Evolutionary conservation across 139 green algal species (phyloP).

Genomic region (Chlamydomonas schloesseri): DNA sequence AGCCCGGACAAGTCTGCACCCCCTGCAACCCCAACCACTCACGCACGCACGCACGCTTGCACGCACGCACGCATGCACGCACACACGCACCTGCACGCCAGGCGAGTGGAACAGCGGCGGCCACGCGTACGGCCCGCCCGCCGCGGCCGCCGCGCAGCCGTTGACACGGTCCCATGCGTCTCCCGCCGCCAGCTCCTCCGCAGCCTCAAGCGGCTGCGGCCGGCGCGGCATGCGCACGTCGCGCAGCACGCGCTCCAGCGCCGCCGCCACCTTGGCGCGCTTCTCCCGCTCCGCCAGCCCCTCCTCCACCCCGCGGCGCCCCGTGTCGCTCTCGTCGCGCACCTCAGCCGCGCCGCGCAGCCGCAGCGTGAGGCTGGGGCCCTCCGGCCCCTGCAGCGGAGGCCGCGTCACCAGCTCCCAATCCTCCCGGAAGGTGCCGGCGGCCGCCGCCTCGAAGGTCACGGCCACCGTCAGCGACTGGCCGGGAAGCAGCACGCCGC

Average conservation of each 20-base stretch:
- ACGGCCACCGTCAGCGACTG: conserved; percentile 35
- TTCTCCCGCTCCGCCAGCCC: conserved; percentile 24
- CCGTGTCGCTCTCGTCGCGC: background rate
- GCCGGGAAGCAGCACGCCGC: conserved; percentile 44
- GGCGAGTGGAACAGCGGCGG: conserved; percentile 34
- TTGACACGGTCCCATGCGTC: conserved; percentile 23
- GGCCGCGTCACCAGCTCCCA: conserved; percentile 39
- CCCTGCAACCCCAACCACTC: no score
- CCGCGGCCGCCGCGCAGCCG: background rate
- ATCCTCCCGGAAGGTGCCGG: conserved; percentile 38
- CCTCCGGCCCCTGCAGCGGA: background rate
- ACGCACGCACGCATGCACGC: no score
- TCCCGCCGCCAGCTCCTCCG: conserved; percentile 4
- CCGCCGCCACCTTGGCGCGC: conserved; percentile 25
- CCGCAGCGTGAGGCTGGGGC: conserved; percentile 4
- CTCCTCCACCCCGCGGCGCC: background rate
- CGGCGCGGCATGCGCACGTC: conserved; percentile 25
- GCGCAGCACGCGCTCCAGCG: conserved; percentile 34
- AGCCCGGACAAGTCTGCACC: no score
- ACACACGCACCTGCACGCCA: conserved; percentile 2
- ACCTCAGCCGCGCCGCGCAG: conserved; percentile 17
- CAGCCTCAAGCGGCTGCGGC: background rate
- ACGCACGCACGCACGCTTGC: no score
- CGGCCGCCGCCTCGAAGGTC: background rate
- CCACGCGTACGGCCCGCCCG: conserved; percentile 9